A percentile compares a stretch with the other conserved stretches of the same genome.
Conservation (phyloP, 1,139 yeast genomes). For the Spathaspora sp. region DNA sequence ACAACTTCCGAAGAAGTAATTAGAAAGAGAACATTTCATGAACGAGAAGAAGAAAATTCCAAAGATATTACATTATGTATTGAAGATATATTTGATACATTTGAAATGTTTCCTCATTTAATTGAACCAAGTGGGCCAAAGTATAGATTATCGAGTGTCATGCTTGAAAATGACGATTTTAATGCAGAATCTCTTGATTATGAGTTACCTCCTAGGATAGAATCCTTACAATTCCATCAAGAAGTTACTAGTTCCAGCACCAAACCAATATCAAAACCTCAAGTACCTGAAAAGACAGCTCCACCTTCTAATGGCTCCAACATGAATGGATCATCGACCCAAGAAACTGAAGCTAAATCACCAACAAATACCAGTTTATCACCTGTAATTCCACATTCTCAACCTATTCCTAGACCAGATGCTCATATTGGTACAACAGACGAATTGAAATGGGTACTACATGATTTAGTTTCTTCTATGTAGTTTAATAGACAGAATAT, state of each 20-base stretch:
- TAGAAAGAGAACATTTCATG: slow-evolving; percentile 15
- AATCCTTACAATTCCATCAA: slow-evolving; percentile 5
- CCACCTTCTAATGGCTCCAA: neutral
- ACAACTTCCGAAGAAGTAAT: slow-evolving; percentile 12
- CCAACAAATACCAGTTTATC: slow-evolving; percentile 1
- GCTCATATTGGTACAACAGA: slow-evolving; percentile 60
- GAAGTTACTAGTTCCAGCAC: neutral
- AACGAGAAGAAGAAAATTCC: slow-evolving; percentile 14
- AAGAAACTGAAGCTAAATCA: neutral
- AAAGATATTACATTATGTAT: slow-evolving; percentile 47
- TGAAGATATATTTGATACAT: slow-evolving; percentile 65
- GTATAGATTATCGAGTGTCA: slow-evolving; percentile 49
- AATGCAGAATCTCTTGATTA: slow-evolving; percentile 39
- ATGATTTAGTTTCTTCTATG: slow-evolving; percentile 49
- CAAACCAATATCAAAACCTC: slow-evolving; percentile 2
- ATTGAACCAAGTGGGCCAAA: slow-evolving; percentile 68
- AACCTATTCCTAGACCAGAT: slow-evolving; percentile 13
- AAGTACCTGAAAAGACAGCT: neutral
- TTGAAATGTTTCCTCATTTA: slow-evolving; percentile 63
- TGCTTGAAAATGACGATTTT: slow-evolving; percentile 58
- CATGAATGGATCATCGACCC: neutral
- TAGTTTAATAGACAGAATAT: slow-evolving; percentile 12
- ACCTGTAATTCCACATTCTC: slow-evolving; percentile 1
- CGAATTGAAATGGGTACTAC: slow-evolving; percentile 70
- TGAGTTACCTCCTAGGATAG: slow-evolving; percentile 37